Percentiles rank a stretch among this genome's conserved stretches.
Evolutionary conservation across 768 basidiomycete species (phyloP).

Genomic region (Neoboletus subvelutipes): DNA sequence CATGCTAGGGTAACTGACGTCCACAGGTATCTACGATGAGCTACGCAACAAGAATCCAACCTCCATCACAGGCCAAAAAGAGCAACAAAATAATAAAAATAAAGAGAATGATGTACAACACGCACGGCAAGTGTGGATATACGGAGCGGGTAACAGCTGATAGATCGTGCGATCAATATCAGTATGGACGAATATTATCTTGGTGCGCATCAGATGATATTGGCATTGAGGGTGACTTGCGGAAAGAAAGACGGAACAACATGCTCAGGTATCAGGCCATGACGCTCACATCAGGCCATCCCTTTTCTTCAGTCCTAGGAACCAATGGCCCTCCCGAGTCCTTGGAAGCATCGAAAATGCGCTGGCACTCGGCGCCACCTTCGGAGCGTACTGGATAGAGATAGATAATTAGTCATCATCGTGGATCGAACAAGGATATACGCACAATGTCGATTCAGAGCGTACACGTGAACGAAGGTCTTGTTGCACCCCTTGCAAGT

Average conservation of each 20-base stretch:
- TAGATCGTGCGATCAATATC: slow-evolving; percentile 19
- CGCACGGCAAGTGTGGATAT: not conserved
- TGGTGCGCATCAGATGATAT: slow-evolving; percentile 23
- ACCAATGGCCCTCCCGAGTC: slow-evolving; percentile 19
- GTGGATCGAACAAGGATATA: slow-evolving; percentile 19
- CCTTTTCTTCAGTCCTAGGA: slow-evolving; percentile 33
- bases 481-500: slow-evolving; percentile 90
- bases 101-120: not conserved
- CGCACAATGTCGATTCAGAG: slow-evolving; percentile 89
- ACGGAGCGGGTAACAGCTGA: not conserved
- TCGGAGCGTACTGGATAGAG: slow-evolving; percentile 63
- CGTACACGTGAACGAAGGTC: slow-evolving; percentile 93
- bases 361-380: slow-evolving; percentile 73
- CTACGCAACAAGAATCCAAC: not conserved
- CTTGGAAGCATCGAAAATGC: slow-evolving; percentile 34
- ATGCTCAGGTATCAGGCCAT: slow-evolving; percentile 25
- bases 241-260: slow-evolving; percentile 5
- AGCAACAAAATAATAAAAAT: not conserved
- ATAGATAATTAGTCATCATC: not conserved
- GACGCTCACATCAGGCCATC: slow-evolving; percentile 30
- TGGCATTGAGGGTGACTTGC: slow-evolving; percentile 15
- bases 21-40: not conserved
- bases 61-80: not conserved
- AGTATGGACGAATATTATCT: slow-evolving; percentile 23
- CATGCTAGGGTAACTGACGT: not conserved